phyloP scores from a whole-genome alignment of 768 basidiomycete species.

The Nidularia pulvinata region DNA sequence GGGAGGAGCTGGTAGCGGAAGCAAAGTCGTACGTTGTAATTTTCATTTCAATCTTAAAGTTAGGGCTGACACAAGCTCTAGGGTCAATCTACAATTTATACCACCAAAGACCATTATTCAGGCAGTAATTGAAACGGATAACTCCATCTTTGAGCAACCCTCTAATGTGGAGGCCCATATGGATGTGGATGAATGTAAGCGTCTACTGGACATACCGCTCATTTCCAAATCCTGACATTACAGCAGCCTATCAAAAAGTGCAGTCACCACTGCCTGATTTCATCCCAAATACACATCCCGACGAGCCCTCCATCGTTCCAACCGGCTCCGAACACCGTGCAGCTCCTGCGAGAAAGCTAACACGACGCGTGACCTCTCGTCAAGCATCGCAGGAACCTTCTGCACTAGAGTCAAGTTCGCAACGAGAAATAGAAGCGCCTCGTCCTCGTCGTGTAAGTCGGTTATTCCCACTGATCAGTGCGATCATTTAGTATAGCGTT shows the following conservation, averaged over 20 bases:
- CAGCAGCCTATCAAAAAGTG: too few species aligned
- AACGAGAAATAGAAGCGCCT: conserved; percentile 12
- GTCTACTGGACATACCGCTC: not conserved
- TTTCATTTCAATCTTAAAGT: not conserved
- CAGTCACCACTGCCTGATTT: conserved; percentile 36
- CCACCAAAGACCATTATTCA: conserved; percentile 48
- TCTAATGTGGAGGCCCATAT: conserved; percentile 4
- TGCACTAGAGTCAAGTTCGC: conserved; percentile 7
- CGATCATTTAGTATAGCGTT: not conserved
- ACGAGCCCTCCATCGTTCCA: conserved; percentile 44
- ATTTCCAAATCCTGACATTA: too few species aligned
- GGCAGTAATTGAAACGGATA: conserved; percentile 39
- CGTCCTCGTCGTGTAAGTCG: conserved; percentile 28
- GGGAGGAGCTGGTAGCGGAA: conserved; percentile 51
- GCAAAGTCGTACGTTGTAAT: conserved; percentile 24
- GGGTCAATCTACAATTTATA: conserved; percentile 41
- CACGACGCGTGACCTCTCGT: conserved; percentile 37
- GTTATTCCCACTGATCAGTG: not conserved
- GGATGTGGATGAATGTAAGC: conserved; percentile 10
- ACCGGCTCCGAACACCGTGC: conserved; percentile 5
- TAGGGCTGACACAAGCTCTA: conserved; percentile 6
- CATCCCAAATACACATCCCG: conserved; percentile 51
- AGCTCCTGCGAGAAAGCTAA: conserved; percentile 18
- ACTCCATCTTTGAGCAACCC: conserved; percentile 19
- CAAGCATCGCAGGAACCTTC: conserved; percentile 36